Conservation (phyloP, 345 rosid genomes). For the Raphanus raphanistrum region DNA sequence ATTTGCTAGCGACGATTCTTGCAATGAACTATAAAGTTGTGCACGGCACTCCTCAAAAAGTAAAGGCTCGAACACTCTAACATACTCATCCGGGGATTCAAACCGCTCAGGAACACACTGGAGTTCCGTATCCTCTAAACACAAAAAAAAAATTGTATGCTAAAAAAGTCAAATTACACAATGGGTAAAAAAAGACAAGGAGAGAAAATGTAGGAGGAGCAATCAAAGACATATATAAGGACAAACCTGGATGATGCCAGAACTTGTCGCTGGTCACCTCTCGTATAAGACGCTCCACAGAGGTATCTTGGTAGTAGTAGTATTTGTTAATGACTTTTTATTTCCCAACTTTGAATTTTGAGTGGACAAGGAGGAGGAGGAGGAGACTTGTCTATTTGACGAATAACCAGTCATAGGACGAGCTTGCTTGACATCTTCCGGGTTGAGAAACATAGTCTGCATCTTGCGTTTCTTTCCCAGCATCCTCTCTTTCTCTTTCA, state of each 20-base stretch:
- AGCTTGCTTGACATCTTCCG: too few species aligned
- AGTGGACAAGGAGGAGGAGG: too few species aligned
- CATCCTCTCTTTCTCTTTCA: not conserved
- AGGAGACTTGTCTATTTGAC: too few species aligned
- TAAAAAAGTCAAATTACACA: conserved; percentile 10
- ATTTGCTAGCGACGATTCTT: conserved; percentile 77
- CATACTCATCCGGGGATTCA: conserved; percentile 89
- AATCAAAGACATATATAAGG: not conserved
- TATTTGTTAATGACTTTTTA: conserved; percentile 53
- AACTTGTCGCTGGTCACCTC: conserved; percentile 92
- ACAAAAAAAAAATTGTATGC: not conserved
- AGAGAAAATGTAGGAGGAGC: too few species aligned
- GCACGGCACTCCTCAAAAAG: conserved; percentile 99
- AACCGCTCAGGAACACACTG: conserved; percentile 87
- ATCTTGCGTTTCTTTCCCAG: not conserved
- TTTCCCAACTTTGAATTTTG: conserved; percentile 60
- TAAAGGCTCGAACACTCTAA: conserved; percentile 92
- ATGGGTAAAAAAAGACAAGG: not conserved
- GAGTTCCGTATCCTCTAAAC: conserved; percentile 81
- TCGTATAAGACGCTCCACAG: conserved; percentile 95
- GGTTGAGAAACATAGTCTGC: too few species aligned
- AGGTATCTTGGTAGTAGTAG: conserved; percentile 63
- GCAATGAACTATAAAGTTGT: conserved; percentile 92
- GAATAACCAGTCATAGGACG: too few species aligned
- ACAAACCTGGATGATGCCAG: conserved; percentile 68